These are phyloP conservation scores for Strigomonas galati DNA, from an alignment of 208 protist species.

Conservation along the genomic window DNA sequence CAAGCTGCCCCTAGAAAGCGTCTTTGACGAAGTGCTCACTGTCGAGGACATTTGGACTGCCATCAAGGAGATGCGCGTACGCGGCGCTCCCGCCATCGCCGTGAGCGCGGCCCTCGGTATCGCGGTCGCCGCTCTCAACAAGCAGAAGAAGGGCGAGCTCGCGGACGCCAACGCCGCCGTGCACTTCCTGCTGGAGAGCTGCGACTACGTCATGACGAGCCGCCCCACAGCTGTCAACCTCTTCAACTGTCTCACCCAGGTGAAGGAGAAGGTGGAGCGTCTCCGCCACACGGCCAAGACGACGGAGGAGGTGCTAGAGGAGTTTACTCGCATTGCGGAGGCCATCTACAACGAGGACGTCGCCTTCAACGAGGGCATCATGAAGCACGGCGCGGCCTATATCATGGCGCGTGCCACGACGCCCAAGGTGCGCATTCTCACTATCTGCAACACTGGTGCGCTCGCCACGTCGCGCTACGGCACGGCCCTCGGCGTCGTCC, in stretches of 20 bases:
- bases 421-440: conserved; percentile 70
- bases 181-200: conserved; percentile 60
- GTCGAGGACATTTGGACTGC: conserved; percentile 86
- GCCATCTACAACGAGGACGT: conserved; percentile 87
- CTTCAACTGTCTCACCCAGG: conserved; percentile 77
- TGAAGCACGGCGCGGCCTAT: conserved; percentile 76
- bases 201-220: conserved; percentile 88
- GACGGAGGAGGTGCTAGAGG: conserved; percentile 37
- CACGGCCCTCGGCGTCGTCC: conserved; percentile 93
- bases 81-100: conserved; percentile 95
- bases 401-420: conserved; percentile 50
- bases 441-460: conserved; percentile 95
- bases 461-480: conserved; percentile 91
- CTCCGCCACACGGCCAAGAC: conserved; percentile 16
- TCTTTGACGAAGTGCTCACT: conserved; percentile 77
- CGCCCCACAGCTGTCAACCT: conserved; percentile 96
- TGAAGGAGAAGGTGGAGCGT: conserved; percentile 46
- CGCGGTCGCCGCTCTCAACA: conserved; percentile 72
- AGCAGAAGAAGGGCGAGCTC: conserved; percentile 27
- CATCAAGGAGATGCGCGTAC: conserved; percentile 93
- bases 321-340: conserved; percentile 74
- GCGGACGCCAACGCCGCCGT: conserved; percentile 30
- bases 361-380: conserved; percentile 90
- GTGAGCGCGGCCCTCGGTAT: conserved; percentile 92
- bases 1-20: conserved; percentile 71